Evolutionary conservation across 805 yeast genomes (phyloP).

Genomic region (Teunomyces cretensis): DNA sequence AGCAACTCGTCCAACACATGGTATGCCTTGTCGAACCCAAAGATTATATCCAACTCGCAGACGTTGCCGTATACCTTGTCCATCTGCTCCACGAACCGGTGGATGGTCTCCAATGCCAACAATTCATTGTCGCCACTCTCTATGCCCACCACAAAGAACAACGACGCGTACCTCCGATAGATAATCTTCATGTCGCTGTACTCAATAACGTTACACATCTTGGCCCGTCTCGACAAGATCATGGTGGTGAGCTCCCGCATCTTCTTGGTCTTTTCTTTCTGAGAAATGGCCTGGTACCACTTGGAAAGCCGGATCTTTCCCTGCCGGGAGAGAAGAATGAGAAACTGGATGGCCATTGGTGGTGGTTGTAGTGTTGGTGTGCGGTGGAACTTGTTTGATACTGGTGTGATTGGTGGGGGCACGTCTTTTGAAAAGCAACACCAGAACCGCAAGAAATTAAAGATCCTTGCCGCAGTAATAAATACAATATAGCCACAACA

Average conservation of each 20-base stretch:
- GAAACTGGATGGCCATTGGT: conserved; percentile 72
- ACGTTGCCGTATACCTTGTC: conserved; percentile 94
- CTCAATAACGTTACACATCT: conserved; percentile 94
- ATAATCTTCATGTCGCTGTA: conserved; percentile 82
- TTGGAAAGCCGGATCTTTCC: conserved; percentile 92
- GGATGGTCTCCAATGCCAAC: conserved; percentile 80
- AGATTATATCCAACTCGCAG: conserved; percentile 93
- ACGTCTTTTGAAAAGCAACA: no score
- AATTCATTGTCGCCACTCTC: conserved; percentile 85
- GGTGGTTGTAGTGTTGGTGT: neutral
- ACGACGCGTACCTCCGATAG: conserved; percentile 89
- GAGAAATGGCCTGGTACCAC: conserved; percentile 86
- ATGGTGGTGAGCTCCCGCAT: conserved; percentile 84
- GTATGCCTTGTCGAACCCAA: conserved; percentile 93
- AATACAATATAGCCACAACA: no score
- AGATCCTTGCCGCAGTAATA: no score
- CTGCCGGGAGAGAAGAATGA: conserved; percentile 84
- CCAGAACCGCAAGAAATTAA: no score
- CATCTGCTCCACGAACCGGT: conserved; percentile 94
- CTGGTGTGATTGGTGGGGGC: no score
- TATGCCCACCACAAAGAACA: conserved; percentile 86
- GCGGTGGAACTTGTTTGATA: neutral
- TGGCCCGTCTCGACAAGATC: conserved; percentile 80
- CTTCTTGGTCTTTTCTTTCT: conserved; percentile 81
- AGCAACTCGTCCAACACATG: conserved; percentile 87